Evolutionary conservation across 1,284 basidiomycete species (phyloP).

Genomic region (Microbotryomycetes sp.): DNA sequence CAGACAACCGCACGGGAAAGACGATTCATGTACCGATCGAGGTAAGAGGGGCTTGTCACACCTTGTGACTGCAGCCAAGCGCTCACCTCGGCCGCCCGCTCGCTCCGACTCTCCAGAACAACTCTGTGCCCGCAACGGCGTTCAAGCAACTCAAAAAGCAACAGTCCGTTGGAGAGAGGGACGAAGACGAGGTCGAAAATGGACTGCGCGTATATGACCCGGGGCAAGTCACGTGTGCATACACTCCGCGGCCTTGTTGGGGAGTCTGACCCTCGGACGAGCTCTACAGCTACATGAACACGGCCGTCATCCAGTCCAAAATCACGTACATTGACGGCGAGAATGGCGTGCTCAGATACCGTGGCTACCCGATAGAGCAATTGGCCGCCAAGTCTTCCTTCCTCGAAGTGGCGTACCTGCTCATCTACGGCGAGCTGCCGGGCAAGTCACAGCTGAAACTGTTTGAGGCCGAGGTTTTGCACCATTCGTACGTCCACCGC

Average conservation of each 20-base stretch:
- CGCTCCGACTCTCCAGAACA: slow-evolving; percentile 44
- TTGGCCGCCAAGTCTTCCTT: slow-evolving; percentile 68
- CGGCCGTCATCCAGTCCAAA: slow-evolving; percentile 67
- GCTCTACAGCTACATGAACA: slow-evolving; percentile 66
- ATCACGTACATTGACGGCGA: slow-evolving; percentile 87
- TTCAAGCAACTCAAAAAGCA: slow-evolving; percentile 62
- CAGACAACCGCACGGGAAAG: slow-evolving; percentile 76
- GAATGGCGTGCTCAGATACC: slow-evolving; percentile 42
- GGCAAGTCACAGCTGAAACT: slow-evolving; percentile 51
- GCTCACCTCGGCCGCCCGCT: background rate
- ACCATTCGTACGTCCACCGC: slow-evolving; percentile 65
- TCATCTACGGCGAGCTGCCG: slow-evolving; percentile 61
- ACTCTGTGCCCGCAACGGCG: slow-evolving; percentile 65
- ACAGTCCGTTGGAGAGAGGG: slow-evolving; percentile 52
- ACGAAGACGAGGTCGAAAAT: slow-evolving; percentile 64
- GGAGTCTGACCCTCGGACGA: background rate
- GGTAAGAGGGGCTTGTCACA: slow-evolving; percentile 19
- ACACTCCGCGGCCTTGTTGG: background rate
- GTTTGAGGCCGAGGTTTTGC: slow-evolving; percentile 67
- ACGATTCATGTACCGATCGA: slow-evolving; percentile 55
- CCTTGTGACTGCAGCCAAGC: background rate
- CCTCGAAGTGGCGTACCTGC: slow-evolving; percentile 73
- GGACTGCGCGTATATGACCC: slow-evolving; percentile 65
- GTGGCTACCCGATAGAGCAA: slow-evolving; percentile 88
- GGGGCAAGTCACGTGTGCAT: slow-evolving; percentile 9